Evolutionary conservation across 2,329 filamentous ascomycete species (phyloP).

Genomic region (Fusarium sp.): DNA sequence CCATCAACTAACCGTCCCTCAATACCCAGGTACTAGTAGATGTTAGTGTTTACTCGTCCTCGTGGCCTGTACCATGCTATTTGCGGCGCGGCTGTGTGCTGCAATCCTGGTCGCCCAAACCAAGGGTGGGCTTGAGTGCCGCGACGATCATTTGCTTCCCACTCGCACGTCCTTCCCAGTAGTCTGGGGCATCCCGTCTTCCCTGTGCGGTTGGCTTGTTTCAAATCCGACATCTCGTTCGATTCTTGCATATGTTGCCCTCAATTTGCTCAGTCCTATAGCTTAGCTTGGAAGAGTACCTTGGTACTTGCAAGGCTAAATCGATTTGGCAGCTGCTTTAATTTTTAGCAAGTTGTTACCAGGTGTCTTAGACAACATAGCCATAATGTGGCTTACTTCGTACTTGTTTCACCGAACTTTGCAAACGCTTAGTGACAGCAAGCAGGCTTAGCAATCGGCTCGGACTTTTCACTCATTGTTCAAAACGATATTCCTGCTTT

Average conservation of each 20-base stretch:
- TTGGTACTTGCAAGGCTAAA: background rate
- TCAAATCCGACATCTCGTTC: constrained; percentile 48
- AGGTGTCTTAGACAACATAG: background rate
- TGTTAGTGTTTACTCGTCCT: constrained; percentile 11
- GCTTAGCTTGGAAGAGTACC: background rate
- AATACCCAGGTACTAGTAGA: background rate
- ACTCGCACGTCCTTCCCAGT: constrained; percentile 40
- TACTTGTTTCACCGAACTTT: constrained; percentile 8
- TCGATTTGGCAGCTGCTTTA: background rate
- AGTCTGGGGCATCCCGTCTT: constrained; percentile 51
- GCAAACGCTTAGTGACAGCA: background rate
- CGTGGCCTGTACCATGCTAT: constrained; percentile 41
- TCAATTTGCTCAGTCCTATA: constrained; percentile 33
- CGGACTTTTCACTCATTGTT: background rate
- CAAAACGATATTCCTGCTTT: background rate
- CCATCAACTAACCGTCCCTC: constrained; percentile 1
- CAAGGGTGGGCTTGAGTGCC: constrained; percentile 47
- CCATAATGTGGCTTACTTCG: constrained; percentile 6
- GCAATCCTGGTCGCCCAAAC: constrained; percentile 21
- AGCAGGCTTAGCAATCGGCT: constrained; percentile 1
- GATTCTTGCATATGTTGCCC: constrained; percentile 48
- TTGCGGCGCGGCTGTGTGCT: constrained; percentile 50
- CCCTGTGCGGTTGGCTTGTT: constrained; percentile 40
- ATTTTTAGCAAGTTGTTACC: background rate
- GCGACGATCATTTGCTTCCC: constrained; percentile 50